Evolutionary conservation across 2,329 filamentous ascomycete species (phyloP).

Genomic region (Rutstroemia sp.): DNA sequence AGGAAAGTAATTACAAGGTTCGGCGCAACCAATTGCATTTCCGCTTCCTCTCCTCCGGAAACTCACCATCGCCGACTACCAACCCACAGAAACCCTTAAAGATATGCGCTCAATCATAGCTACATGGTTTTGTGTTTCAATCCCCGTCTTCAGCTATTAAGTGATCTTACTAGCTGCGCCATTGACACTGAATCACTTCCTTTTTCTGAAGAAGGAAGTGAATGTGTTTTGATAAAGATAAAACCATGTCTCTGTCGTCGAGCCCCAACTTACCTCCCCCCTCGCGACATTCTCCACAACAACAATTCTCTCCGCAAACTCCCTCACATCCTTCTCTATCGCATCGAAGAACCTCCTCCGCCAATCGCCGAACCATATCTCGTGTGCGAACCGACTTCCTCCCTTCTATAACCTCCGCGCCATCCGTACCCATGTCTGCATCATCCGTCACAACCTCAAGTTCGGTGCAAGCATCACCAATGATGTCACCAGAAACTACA

Average conservation of each 20-base stretch:
- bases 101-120: constrained; percentile 7
- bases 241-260: constrained; percentile 1
- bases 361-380: constrained; percentile 19
- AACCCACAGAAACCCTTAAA: background rate
- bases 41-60: background rate
- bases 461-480: constrained; percentile 48
- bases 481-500: constrained; percentile 47
- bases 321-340: background rate
- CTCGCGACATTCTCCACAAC: background rate
- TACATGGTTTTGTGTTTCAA: constrained; percentile 3
- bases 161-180: background rate
- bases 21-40: constrained; percentile 1
- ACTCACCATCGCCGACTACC: background rate
- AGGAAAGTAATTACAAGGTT: background rate
- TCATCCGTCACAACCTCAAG: constrained; percentile 47
- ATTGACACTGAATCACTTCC: background rate
- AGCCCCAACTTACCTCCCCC: constrained; percentile 2
- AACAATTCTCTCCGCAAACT: background rate
- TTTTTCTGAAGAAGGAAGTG: background rate
- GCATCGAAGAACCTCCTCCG: constrained; percentile 7
- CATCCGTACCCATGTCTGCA: constrained; percentile 43
- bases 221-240: background rate
- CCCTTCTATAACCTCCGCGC: constrained; percentile 20
- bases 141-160: constrained; percentile 4
- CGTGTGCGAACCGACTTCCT: constrained; percentile 28